These are phyloP conservation scores for Acanthamoeba healyi DNA, from an alignment of 208 protist genomes.

Conservation along the genomic window DNA sequence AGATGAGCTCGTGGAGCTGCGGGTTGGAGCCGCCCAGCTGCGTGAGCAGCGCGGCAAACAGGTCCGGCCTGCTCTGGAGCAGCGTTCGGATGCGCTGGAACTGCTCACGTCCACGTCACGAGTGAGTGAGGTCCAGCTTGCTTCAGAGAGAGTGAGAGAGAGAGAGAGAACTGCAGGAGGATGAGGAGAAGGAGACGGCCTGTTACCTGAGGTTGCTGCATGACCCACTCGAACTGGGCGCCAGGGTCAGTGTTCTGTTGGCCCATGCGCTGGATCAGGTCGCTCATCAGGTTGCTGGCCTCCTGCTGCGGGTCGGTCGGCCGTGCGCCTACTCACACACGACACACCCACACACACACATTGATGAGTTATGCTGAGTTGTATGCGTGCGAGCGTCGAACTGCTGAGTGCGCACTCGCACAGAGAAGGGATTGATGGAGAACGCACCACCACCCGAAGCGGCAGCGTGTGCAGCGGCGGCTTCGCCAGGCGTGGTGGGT, in stretches of 20 bases:
- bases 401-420: too few species aligned
- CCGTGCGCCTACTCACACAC: background rate
- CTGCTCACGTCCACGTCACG: background rate
- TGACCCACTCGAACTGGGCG: constrained; percentile 37
- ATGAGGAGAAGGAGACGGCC: background rate
- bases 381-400: too few species aligned
- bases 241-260: constrained; percentile 7
- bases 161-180: background rate
- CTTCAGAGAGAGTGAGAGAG: too few species aligned
- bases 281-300: constrained; percentile 23
- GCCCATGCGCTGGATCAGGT: background rate
- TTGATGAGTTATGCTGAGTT: too few species aligned
- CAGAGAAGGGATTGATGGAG: background rate
- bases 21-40: constrained; percentile 42
- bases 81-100: constrained; percentile 27
- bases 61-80: background rate
- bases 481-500: background rate
- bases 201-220: constrained; percentile 31
- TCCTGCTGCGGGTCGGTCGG: background rate
- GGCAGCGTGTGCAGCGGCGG: background rate
- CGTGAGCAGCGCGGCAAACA: background rate
- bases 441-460: background rate
- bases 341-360: background rate
- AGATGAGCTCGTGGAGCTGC: constrained; percentile 44
- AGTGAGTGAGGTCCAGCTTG: too few species aligned